A percentile compares a stretch with the other conserved stretches of the same genome.
Conservation (phyloP, 257 asterid genomes). For the Penstemon barbatus region DNA sequence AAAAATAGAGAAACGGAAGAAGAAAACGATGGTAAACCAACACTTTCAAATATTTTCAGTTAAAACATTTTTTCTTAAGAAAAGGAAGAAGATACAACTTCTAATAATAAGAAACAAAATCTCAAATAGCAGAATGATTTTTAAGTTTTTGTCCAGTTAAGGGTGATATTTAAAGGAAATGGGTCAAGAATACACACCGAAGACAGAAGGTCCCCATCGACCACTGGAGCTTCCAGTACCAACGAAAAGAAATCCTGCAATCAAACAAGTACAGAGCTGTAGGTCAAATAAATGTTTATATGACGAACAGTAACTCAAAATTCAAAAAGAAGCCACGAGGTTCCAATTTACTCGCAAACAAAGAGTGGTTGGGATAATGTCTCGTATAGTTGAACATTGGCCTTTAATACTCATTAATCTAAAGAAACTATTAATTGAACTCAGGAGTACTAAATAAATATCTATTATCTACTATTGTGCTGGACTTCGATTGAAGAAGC, state of each 20-base stretch:
- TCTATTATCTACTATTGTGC: background rate
- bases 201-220: constrained; percentile 90
- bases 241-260: constrained; percentile 86
- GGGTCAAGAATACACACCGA: constrained; percentile 52
- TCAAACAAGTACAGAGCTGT: constrained; percentile 21
- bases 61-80: no score
- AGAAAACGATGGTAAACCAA: no score
- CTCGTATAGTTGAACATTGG: constrained; percentile 9
- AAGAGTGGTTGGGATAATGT: constrained; percentile 2
- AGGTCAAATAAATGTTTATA: constrained; percentile 11
- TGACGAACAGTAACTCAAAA: constrained; percentile 4
- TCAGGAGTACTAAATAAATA: background rate
- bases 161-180: constrained; percentile 8
- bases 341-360: constrained; percentile 3
- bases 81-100: background rate
- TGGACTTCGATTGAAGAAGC: background rate
- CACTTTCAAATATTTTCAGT: no score
- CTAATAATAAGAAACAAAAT: constrained; percentile 4
- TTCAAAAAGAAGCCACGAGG: constrained; percentile 7
- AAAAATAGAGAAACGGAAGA: background rate
- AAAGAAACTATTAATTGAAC: background rate
- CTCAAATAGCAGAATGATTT: background rate
- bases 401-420: background rate
- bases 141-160: background rate
- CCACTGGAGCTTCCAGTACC: constrained; percentile 81